Evolutionary conservation across 371 early-diverging fungal genomes (phyloP), one percentile per base, ranked within the genome.

Genomic region (Syncephalis plumigaleata): DNA sequence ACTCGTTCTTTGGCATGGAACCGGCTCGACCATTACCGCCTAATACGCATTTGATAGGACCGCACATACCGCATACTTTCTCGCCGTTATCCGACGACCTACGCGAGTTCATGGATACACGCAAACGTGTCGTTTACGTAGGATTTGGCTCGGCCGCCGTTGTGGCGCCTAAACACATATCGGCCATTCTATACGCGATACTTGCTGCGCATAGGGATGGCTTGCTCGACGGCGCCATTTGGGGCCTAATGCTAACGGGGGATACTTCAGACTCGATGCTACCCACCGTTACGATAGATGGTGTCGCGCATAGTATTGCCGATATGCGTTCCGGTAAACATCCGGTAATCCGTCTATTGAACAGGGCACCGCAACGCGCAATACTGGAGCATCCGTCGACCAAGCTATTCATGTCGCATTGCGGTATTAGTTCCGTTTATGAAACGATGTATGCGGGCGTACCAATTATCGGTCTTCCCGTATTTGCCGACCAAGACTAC

Each of bases 401-500:
- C 13, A 45, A 52, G 36, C 36, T 52, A n/a, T 40, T 52, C 36
- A 31, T 52, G 13, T 25, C 46, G 22, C 52, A 52, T 21, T 45
- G 47, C 11, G 52, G 52, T 20, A 18, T 52, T 13, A 47, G 38
- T 1, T 23, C 42, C 3, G 24, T 27, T 21, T 42, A 38, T 21
- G 52, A 52, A 47, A 18, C 46, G 3, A 23, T 47, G 13, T 15
- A 17, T 18, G 11, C 46, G 3, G 31, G 42, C 2, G 42, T 24
- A 17, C 43, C 43, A 5, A 20, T 40, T n/a, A 36, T 52, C 3
- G 26, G 21, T 11, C 9, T 52, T n/a, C 47, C 52, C 1, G 45
- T 42, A 2, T n/a, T 42, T 39, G 39, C 17, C 20, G 52, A 52
- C 38, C 52, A 52, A 22, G 40, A 39, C 16, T 9, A 37, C 2